Evolutionary conservation across 2,329 filamentous ascomycete species (phyloP), one percentile per base, ranked within the genome.

Genomic region (Xylariaceae sp.): DNA sequence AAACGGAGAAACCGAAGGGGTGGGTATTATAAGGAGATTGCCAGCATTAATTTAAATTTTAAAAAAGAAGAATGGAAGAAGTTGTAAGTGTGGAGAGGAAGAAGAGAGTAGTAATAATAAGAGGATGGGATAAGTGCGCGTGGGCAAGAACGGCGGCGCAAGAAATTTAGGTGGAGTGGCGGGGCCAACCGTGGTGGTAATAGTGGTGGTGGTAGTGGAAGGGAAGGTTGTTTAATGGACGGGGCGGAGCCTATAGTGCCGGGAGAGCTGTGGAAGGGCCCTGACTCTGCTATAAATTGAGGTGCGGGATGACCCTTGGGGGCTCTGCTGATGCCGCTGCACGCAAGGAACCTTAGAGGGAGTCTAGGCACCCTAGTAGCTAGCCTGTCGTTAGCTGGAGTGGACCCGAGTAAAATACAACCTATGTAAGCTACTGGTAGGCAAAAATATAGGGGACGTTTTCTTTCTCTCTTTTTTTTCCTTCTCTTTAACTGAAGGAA

Each of bases 291-390:
- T 61, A 64, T 61, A 60, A 56, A 57, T 63, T 57, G 59, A 56
- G 32, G 54, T 60, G 64, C 62, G 65, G 63, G 64, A 67, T 64
- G 57, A 63, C 62, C 64, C 65, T 66, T 64, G 59, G 57, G 62
- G 55, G 53, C 59, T n/a, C 9, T 37, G 32, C 32, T 37, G 32
- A 37, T 37, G 32, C 32, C 32, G 32, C 32, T 37, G 32, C 32
- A 49, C 40, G 48, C 40, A 50, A 23, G 48, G 48, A 46, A 46
- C 7, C 44, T 48, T 18, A 40, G 59, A 54, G 50, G 61, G 56
- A 63, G 61, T 61, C 56, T 61, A 58, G 60, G 60, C 60, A 60
- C n/a, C n/a, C n/a, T n/a, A 52, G 58, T 61, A 63, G 56, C 52
- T 63, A 63, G 55, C 54, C 53, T 49, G 59, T 64, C 51, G 59